phyloP scores from a whole-genome alignment of 345 rosid genomes.

The Populus deltoides region DNA sequence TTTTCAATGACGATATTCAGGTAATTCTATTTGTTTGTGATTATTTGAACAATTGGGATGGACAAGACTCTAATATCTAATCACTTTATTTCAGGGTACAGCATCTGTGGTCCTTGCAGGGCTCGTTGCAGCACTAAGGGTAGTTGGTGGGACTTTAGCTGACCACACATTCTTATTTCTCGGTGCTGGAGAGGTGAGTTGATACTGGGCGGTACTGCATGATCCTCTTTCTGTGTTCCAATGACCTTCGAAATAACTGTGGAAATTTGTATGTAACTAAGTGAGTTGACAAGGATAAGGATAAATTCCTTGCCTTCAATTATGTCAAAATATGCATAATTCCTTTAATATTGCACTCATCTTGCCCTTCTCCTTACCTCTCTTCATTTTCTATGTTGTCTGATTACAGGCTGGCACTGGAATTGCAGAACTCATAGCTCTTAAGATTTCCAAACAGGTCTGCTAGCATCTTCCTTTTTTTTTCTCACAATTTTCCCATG shows the following conservation, averaged over 20 bases:
- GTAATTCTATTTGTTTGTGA: constrained; percentile 29
- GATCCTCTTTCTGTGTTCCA: neutral
- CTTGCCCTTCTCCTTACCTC: neutral
- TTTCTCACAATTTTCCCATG: neutral
- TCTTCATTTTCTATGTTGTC: neutral
- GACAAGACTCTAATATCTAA: constrained; percentile 9
- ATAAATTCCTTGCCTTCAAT: neutral
- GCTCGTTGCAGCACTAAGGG: constrained; percentile 72
- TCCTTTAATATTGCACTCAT: neutral
- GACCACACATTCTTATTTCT: constrained; percentile 86
- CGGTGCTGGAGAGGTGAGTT: constrained; percentile 91
- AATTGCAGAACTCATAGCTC: constrained; percentile 90
- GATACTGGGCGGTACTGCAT: neutral
- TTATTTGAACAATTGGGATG: constrained; percentile 1
- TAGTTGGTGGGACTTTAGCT: constrained; percentile 71
- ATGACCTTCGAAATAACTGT: neutral
- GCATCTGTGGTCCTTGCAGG: constrained; percentile 99
- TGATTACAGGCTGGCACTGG: constrained; percentile 92
- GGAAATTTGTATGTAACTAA: neutral
- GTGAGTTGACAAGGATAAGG: neutral
- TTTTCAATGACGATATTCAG: constrained; percentile 98
- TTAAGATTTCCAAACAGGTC: constrained; percentile 89
- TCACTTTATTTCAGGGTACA: constrained; percentile 61
- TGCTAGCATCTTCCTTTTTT: neutral
- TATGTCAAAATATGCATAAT: neutral